A percentile compares a stretch with the other conserved stretches of the same genome.
These are phyloP conservation scores for Anaeromyces robustus DNA, from an alignment of 192 early-diverging fungal species.

Conservation along the genomic window DNA sequence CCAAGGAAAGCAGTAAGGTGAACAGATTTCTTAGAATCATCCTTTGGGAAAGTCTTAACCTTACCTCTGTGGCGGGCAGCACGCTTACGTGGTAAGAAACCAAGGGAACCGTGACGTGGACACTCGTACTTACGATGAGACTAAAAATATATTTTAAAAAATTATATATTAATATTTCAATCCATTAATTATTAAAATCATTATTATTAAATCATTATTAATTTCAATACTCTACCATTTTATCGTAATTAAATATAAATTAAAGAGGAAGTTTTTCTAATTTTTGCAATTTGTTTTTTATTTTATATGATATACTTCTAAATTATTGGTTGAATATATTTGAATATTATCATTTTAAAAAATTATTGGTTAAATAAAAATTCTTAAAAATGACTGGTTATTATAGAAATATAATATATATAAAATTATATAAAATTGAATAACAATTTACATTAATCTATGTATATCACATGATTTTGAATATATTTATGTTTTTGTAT, in stretches of 20 bases:
- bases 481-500: too few relatives aligned
- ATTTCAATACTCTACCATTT: neutral
- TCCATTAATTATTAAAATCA: neutral
- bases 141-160: slow-evolving; percentile 15
- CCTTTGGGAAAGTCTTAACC: slow-evolving; percentile 98
- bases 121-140: slow-evolving; percentile 71
- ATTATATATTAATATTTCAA: neutral
- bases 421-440: neutral
- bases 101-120: slow-evolving; percentile 16
- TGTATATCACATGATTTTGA: too few relatives aligned
- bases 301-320: too few relatives aligned
- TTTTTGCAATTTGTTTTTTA: too few relatives aligned
- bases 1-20: slow-evolving; percentile 98
- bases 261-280: neutral
- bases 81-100: slow-evolving; percentile 77
- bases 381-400: too few relatives aligned
- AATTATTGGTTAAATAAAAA: neutral
- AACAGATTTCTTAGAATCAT: slow-evolving; percentile 83
- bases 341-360: too few relatives aligned
- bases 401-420: too few relatives aligned
- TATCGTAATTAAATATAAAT: neutral
- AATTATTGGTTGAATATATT: too few relatives aligned
- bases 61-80: slow-evolving; percentile 85
- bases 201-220: neutral
- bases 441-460: too few relatives aligned